Percentiles rank a stretch among this genome's conserved stretches.
These are phyloP conservation scores for Kwoniella heveanensis DNA, from an alignment of 768 basidiomycete genomes.

Conservation along the genomic window DNA sequence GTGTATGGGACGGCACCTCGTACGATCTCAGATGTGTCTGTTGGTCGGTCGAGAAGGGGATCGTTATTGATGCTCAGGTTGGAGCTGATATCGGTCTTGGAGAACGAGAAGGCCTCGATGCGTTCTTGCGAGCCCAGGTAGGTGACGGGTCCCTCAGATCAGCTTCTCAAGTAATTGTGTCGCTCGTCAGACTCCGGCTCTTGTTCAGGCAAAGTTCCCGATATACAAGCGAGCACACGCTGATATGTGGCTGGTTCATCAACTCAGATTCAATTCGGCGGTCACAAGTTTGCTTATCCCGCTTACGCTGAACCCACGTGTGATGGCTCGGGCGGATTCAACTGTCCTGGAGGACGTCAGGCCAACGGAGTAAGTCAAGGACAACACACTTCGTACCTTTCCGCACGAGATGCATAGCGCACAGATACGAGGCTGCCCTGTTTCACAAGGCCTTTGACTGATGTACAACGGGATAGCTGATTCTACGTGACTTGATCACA, in stretches of 20 bases:
- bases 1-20: conserved; percentile 2
- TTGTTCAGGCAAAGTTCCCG: no score
- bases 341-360: conserved; percentile 16
- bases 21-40: conserved; percentile 21
- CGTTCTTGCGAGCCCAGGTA: conserved; percentile 18
- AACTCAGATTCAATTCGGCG: conserved; percentile 21
- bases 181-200: no score
- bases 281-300: conserved; percentile 18
- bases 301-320: conserved; percentile 23
- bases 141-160: neutral
- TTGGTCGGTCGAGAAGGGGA: conserved; percentile 7
- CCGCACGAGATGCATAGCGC: no score
- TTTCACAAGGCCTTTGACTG: neutral
- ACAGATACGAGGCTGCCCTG: no score
- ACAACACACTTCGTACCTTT: no score
- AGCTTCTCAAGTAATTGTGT: no score
- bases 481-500: neutral
- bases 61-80: conserved; percentile 19
- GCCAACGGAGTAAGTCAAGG: conserved; percentile 23
- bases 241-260: no score
- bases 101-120: conserved; percentile 12
- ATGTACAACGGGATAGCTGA: neutral
- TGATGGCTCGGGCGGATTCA: conserved; percentile 28
- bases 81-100: conserved; percentile 18
- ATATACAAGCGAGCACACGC: no score